Base-by-base conservation (phyloP, 306 rosid species). In the Fragaria vesca region DNA sequence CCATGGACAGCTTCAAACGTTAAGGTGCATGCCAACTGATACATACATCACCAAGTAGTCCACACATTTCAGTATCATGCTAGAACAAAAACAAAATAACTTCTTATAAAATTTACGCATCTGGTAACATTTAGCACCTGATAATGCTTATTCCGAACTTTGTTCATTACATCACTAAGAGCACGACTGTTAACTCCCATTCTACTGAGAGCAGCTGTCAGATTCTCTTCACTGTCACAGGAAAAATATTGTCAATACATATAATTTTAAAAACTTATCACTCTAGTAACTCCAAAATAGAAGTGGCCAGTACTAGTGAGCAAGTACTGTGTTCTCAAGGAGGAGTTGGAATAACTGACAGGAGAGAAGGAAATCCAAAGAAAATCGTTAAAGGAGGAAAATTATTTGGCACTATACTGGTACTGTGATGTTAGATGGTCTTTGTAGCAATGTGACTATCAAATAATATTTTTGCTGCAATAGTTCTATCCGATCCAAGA, bases 21-120 rank as follows among this genome's bases (percentile, higher is more conserved):
- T 85, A 91, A 85, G 81, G 99, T 95, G 87, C 97, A 95, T n/a
- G 99, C 97, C 85, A 95, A 81, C 97, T 95, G 87, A 78, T 24
- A 79, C 74, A 73, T 71, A 43, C 58, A 78, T 78, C 61, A 81
- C 36, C 79, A 82, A 73, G 66, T 68, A 66, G 75, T 72, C 85
- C 72, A 48, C 18, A 70, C 72, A 79, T 51, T 52, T 78, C 51
- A 80, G 76, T 32, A 76, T 72, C 51, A 76, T 70, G 42, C 38
- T n/a, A 40, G 51, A 60, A 66, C 47, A 50, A 55, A 38, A 58
- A 16, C 66, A 85, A 47, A 79, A 67, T 34, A 54, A 52, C 67
- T 76, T 8, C 65, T 50, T 76, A 73, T 66, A 65, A 84, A 76
- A 69, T 69, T 75, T 17, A 75, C 66, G n/a, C 66, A 62, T 28